A percentile compares a stretch with the other conserved stretches of the same genome.
Evolutionary conservation across 495 filamentous ascomycete genomes (phyloP).

Genomic region (Aspergillus bridgeri): DNA sequence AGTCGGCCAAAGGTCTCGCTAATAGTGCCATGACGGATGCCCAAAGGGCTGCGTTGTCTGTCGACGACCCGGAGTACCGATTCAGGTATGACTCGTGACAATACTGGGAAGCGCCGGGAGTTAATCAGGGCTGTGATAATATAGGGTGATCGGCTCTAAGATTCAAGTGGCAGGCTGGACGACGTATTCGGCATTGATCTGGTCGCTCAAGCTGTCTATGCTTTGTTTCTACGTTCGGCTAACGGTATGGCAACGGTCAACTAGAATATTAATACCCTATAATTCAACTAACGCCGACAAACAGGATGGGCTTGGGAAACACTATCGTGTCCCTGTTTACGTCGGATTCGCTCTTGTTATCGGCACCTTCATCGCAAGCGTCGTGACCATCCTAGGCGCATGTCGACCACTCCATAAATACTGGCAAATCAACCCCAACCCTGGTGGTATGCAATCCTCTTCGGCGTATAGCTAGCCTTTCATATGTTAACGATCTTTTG

Average conservation of each 20-base stretch:
- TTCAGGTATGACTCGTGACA: conserved; percentile 17
- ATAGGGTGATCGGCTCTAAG: conserved; percentile 48
- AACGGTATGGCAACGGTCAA: conserved; percentile 36
- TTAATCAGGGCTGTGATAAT: background rate
- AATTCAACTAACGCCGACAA: background rate
- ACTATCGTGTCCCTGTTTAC: conserved; percentile 41
- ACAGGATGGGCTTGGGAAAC: conserved; percentile 32
- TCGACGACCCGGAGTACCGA: conserved; percentile 32
- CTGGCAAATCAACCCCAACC: conserved; percentile 56
- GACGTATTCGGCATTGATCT: conserved; percentile 49
- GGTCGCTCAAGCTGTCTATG: conserved; percentile 51
- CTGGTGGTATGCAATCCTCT: conserved; percentile 40
- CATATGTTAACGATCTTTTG: background rate
- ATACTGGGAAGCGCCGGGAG: background rate
- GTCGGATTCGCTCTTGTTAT: conserved; percentile 46
- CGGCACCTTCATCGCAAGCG: conserved; percentile 42
- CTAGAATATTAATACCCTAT: background rate
- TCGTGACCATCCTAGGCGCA: conserved; percentile 43
- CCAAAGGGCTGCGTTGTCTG: conserved; percentile 37
- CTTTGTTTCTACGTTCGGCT: conserved; percentile 51
- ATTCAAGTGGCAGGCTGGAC: conserved; percentile 53
- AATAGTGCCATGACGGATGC: conserved; percentile 50
- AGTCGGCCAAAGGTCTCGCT: conserved; percentile 39
- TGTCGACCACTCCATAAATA: conserved; percentile 48
- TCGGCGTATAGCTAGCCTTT: background rate